Evolutionary conservation across 176 grass and related monocot species (phyloP).

Genomic region (Carex littledalei): DNA sequence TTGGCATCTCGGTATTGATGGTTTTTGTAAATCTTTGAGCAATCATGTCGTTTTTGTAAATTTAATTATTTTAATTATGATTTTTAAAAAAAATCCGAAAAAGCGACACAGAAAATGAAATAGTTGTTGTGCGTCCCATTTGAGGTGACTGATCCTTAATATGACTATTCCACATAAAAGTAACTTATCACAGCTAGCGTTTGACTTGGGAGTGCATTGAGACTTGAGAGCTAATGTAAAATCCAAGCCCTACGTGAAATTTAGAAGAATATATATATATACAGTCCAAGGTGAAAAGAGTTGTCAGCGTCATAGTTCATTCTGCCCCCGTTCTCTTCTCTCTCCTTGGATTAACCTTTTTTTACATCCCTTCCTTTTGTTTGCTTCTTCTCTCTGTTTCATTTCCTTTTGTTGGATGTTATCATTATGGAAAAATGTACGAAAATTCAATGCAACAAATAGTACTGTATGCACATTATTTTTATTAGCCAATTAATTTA

Average conservation of each 20-base stretch:
- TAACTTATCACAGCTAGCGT: not conserved
- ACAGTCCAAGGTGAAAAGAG: not conserved
- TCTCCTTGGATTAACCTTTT: conserved; percentile 9
- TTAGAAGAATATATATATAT: not conserved
- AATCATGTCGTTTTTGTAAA: no score
- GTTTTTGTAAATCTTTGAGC: no score
- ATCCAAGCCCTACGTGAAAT: not conserved
- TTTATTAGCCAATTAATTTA: no score
- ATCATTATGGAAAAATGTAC: not conserved
- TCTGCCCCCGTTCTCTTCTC: not conserved
- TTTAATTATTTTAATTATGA: no score
- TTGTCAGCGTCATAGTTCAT: conserved; percentile 15
- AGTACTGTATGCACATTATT: no score
- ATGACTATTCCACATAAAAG: not conserved
- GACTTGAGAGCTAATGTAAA: not conserved
- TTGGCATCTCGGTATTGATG: no score
- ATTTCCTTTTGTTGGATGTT: not conserved
- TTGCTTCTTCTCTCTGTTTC: not conserved
- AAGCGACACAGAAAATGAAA: not conserved
- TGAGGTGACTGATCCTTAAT: conserved; percentile 18
- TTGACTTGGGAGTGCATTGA: not conserved
- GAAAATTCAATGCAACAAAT: not conserved
- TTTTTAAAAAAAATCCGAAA: no score
- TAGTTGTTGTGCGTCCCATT: not conserved
- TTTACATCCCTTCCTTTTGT: conserved; percentile 4